Percentiles rank a stretch among this genome's conserved stretches.
Evolutionary conservation across 129 eudicot species (phyloP).

Genomic region (Flaveria robusta): DNA sequence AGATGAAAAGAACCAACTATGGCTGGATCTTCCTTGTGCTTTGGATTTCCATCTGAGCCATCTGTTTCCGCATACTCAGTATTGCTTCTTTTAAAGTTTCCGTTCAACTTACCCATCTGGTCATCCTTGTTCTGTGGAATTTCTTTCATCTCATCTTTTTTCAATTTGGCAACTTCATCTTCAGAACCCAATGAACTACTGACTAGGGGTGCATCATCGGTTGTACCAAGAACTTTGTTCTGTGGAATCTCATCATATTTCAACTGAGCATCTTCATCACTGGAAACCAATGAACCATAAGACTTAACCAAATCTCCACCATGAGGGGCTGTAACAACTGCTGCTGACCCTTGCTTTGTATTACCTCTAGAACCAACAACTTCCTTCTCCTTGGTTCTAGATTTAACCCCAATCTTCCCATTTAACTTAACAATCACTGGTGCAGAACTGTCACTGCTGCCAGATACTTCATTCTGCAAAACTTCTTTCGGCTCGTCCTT

Average conservation of each 20-base stretch:
- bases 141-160: slow-evolving; percentile 12
- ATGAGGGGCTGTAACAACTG: neutral
- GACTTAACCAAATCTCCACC: slow-evolving; percentile 29
- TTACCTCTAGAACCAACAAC: slow-evolving; percentile 8
- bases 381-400: slow-evolving; percentile 21
- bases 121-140: slow-evolving; percentile 24
- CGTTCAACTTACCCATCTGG: slow-evolving; percentile 24
- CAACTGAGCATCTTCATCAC: slow-evolving; percentile 25
- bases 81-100: slow-evolving; percentile 37
- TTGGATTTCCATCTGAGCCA: slow-evolving; percentile 36
- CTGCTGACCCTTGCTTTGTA: slow-evolving; percentile 17
- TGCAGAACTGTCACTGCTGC: slow-evolving; percentile 19
- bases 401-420: slow-evolving; percentile 25
- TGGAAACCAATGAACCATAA: slow-evolving; percentile 24
- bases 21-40: slow-evolving; percentile 28
- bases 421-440: slow-evolving; percentile 35
- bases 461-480: slow-evolving; percentile 20
- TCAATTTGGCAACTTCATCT: slow-evolving; percentile 28
- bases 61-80: slow-evolving; percentile 38
- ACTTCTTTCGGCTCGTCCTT: slow-evolving; percentile 34
- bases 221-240: slow-evolving; percentile 14
- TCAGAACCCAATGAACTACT: slow-evolving; percentile 18
- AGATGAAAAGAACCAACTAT: slow-evolving; percentile 34
- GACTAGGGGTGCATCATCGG: slow-evolving; percentile 14
- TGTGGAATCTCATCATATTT: slow-evolving; percentile 26